Evolutionary conservation across 2,329 filamentous ascomycete species (phyloP), one percentile per base, ranked within the genome.

Genomic region (Fusarium mexicanum): DNA sequence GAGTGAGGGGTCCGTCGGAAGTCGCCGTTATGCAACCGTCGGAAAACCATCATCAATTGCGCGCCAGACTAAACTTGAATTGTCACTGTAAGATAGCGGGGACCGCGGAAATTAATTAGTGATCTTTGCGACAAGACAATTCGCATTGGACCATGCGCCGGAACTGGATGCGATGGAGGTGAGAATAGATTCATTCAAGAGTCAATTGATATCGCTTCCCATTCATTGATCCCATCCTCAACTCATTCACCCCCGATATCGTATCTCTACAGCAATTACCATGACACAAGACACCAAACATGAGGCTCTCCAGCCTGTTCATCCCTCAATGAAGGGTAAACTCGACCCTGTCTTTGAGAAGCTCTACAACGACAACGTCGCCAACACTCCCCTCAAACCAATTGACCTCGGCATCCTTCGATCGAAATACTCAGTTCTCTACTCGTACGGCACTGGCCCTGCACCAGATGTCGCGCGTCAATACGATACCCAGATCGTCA

Each of bases 221-320:
- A 41, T n/a, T 17, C 18, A 41, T n/a, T 17, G 10, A 35, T 26
- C 14, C 3, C 14, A 26, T 17, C 2, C 6, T 26, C n/a, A 17
- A 33, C 14, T 6, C 13, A 24, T 14, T n/a, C n/a, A 41, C 29
- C 7, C 46, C 6, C 11, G 10, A 3, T 6, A 22, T 41, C 20
- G 24, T 10, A 18, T 24, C 29, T 31, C 24, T 4, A 1, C 18
- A 22, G 17, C 31, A 50, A 29, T 35, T 9, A 20, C 24, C 26
- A 72, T 74, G 72, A 63, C 71, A 4, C 61, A 62, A 53, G 55
- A 61, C 33, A 43, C 37, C n/a, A 69, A 74, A 48, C 83, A 86
- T 75, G 85, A 86, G 78, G 83, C 83, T 29, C 81, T 87, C 55
- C 87, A 88, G 76, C 85, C 85, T 26, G 82, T 88, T 62, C 85